Base-by-base conservation (phyloP, 208 protist species). In the Leishmania tarentolae region DNA sequence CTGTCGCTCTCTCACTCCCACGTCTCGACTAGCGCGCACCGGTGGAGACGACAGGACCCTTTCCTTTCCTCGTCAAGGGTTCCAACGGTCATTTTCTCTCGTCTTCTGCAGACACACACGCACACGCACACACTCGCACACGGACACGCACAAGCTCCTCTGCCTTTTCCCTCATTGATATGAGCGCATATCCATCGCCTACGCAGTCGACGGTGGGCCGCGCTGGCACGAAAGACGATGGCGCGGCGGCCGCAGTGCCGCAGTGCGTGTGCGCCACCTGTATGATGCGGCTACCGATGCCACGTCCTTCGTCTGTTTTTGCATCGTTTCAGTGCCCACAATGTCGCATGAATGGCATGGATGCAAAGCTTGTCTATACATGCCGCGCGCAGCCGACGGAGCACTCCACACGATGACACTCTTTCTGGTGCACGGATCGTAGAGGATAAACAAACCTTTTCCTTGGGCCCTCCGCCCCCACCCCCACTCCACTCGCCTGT, bases 201-300 rank as follows among this genome's bases (percentile, higher is more conserved):
- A 79, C 77, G 11, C 71, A 57, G 17, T 85, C 82, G 37, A 81
- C 78, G 3, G 79, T 57, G 28, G 77, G 82, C 56, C 82, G 73
- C 53, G 44, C 52, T 19, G 82, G 77, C 7, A 57, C 57, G 21
- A 81, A 76, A 52, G 81, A 79, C 7, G 76, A 85, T 42, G 61
- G 57, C 28, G 46, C 24, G 24, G 63, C 31, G 83, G 52, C 83
- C 28, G 35, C 69, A 50, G 75, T 61, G 68, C 74, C 83, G 72
- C 79, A 91, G 83, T 97, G 92, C 81, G 83, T 95, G 21, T 97
- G 94, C 81, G 88, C 91, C 40, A 95, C 90, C 42, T 97, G 94
- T 79, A 83, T 93, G 68, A 87, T 90, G 44, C 85, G 86, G 17
- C 69, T 93, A 42, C 78, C 83, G 37, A 86, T 95, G 40, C 94